Evolutionary conservation across 768 basidiomycete species (phyloP).

Genomic region (Russula sp.): DNA sequence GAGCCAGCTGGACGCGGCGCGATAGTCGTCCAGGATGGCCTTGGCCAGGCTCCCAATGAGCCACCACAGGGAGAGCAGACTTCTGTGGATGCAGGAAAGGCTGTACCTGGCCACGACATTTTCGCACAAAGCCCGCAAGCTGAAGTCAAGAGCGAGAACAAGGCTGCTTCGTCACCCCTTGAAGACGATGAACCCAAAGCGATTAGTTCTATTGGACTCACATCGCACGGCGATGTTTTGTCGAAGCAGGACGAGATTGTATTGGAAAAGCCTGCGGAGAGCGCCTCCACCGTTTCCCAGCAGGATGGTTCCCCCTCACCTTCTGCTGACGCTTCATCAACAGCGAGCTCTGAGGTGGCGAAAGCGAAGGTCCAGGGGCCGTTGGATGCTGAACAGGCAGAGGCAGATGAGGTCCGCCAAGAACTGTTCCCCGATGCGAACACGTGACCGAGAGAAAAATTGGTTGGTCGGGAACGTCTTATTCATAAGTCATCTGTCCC

Average conservation of each 20-base stretch:
- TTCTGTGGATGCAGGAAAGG: slow-evolving; percentile 46
- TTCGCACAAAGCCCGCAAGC: slow-evolving; percentile 54
- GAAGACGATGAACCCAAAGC: slow-evolving; percentile 21
- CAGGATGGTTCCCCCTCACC: neutral
- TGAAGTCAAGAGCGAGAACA: slow-evolving; percentile 48
- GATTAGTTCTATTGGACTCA: slow-evolving; percentile 11
- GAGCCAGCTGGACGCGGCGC: slow-evolving; percentile 54
- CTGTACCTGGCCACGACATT: slow-evolving; percentile 74
- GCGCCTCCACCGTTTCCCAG: slow-evolving; percentile 9
- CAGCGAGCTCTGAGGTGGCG: neutral
- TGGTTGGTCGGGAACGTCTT: neutral
- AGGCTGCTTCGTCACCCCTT: neutral
- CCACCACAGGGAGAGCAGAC: slow-evolving; percentile 36
- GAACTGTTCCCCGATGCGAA: slow-evolving; percentile 39
- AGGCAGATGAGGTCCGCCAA: slow-evolving; percentile 39
- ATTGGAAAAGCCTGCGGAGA: slow-evolving; percentile 8
- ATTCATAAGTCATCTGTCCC: neutral
- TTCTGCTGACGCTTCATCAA: neutral
- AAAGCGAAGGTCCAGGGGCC: slow-evolving; percentile 33
- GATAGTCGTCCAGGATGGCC: slow-evolving; percentile 51
- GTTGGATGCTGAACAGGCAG: slow-evolving; percentile 36
- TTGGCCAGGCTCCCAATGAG: slow-evolving; percentile 30
- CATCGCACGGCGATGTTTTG: neutral
- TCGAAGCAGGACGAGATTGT: slow-evolving; percentile 11
- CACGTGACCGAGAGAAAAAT: neutral